A percentile compares a stretch with the other conserved stretches of the same genome.
Evolutionary conservation across 805 yeast species (phyloP).

Genomic region (Kazachstania taianensis): DNA sequence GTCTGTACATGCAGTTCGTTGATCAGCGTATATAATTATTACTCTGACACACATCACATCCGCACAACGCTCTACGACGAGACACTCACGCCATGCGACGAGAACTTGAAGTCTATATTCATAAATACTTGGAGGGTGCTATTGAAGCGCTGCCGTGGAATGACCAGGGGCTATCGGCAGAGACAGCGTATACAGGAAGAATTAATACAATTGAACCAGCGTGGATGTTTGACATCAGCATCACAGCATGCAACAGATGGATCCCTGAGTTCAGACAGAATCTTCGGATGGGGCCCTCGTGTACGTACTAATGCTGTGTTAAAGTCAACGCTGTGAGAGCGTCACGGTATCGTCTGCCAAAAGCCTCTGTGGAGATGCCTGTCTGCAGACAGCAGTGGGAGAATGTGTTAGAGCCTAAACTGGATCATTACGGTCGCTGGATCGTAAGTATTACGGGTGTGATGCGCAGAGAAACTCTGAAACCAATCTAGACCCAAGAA

Average conservation of each 20-base stretch:
- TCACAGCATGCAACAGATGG: slow-evolving; percentile 94
- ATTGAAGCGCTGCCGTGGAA: slow-evolving; percentile 86
- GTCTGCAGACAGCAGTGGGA: slow-evolving; percentile 68
- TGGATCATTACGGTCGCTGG: slow-evolving; percentile 33
- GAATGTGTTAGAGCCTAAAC: slow-evolving; percentile 38
- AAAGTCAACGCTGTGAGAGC: no score
- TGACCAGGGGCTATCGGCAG: slow-evolving; percentile 75
- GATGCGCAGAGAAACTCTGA: slow-evolving; percentile 47
- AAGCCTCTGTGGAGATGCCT: slow-evolving; percentile 90
- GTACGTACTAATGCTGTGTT: no score
- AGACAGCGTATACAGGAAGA: slow-evolving; percentile 91
- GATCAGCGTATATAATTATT: no score
- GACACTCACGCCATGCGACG: slow-evolving; percentile 41
- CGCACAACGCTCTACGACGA: no score
- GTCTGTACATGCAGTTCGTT: no score
- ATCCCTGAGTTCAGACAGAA: slow-evolving; percentile 64
- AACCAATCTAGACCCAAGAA: slow-evolving; percentile 46
- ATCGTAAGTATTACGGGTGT: slow-evolving; percentile 68
- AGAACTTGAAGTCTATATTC: slow-evolving; percentile 59
- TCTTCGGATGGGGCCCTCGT: slow-evolving; percentile 96
- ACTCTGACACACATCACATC: no score
- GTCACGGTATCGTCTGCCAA: slow-evolving; percentile 79
- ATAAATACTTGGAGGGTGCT: slow-evolving; percentile 64
- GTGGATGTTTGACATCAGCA: slow-evolving; percentile 76
- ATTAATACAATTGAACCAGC: slow-evolving; percentile 63